Conservation (phyloP, 495 filamentous ascomycete species). For the Neurospora sp. region DNA sequence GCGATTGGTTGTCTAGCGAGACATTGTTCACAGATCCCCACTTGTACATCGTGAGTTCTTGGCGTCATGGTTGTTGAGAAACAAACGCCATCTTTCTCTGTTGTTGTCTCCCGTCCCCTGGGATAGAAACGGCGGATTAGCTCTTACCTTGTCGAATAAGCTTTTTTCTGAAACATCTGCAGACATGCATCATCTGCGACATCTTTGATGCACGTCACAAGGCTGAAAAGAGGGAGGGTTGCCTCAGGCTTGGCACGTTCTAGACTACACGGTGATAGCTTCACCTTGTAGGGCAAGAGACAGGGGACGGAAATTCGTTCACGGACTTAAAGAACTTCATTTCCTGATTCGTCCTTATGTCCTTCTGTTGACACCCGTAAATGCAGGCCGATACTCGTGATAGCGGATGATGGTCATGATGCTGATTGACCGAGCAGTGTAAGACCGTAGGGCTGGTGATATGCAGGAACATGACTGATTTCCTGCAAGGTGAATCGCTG, state of each 20-base stretch:
- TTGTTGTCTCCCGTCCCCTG: background rate
- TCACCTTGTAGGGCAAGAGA: background rate
- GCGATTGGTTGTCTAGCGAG: background rate
- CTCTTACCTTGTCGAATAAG: background rate
- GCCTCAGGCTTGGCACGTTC: background rate
- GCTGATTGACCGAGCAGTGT: background rate
- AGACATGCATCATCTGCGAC: background rate
- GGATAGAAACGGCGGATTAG: background rate
- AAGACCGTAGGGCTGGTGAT: background rate
- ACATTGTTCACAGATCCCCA: background rate
- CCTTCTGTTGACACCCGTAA: background rate
- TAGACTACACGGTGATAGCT: background rate
- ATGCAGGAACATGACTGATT: background rate
- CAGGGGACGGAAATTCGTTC: background rate
- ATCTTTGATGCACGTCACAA: background rate
- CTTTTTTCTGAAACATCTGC: background rate
- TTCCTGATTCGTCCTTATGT: background rate
- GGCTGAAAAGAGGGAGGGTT: background rate
- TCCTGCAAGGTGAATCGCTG: background rate
- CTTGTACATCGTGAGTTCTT: background rate
- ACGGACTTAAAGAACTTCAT: background rate
- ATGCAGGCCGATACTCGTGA: background rate
- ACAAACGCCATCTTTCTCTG: background rate
- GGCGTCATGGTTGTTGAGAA: background rate
- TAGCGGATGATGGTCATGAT: background rate